A percentile compares a stretch with the other conserved stretches of the same genome.
These are phyloP conservation scores for Puccinia hordei DNA, from an alignment of 1,284 basidiomycete genomes.

Conservation along the genomic window DNA sequence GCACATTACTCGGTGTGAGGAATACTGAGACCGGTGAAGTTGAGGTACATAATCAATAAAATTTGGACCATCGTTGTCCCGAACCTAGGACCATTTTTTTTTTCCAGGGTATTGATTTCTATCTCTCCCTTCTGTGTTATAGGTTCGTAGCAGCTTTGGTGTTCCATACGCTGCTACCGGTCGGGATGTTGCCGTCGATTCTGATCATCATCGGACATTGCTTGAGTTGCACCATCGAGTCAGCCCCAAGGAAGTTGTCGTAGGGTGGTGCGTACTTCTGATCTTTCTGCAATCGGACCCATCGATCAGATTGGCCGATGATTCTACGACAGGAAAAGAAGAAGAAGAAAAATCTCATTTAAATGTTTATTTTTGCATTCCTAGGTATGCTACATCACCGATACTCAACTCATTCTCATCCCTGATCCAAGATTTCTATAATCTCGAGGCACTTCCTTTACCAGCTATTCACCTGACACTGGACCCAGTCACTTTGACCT, in stretches of 20 bases:
- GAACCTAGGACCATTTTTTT: conserved; percentile 61
- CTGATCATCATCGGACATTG: conserved; percentile 93
- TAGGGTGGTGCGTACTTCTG: conserved; percentile 72
- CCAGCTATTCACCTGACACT: conserved; percentile 91
- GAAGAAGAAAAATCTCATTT: conserved; percentile 50
- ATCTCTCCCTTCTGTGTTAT: neutral
- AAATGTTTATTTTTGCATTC: neutral
- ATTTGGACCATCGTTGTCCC: conserved; percentile 66
- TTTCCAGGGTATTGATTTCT: conserved; percentile 5
- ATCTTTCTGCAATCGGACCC: neutral
- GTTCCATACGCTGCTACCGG: conserved; percentile 49
- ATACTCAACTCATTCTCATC: conserved; percentile 94
- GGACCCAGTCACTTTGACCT: conserved; percentile 79
- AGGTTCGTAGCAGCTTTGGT: conserved; percentile 50
- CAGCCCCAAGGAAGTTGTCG: conserved; percentile 80
- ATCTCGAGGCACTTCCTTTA: conserved; percentile 82
- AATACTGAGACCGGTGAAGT: conserved; percentile 68
- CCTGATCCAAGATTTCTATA: conserved; percentile 97
- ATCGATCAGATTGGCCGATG: neutral
- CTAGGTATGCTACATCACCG: conserved; percentile 84
- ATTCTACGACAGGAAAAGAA: neutral
- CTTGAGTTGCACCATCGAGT: conserved; percentile 84
- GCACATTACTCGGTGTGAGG: conserved; percentile 86
- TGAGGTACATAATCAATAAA: conserved; percentile 76
- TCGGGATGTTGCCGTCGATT: conserved; percentile 79